Conservation (phyloP, 2,329 filamentous ascomycete species). For the Septoria linicola region DNA sequence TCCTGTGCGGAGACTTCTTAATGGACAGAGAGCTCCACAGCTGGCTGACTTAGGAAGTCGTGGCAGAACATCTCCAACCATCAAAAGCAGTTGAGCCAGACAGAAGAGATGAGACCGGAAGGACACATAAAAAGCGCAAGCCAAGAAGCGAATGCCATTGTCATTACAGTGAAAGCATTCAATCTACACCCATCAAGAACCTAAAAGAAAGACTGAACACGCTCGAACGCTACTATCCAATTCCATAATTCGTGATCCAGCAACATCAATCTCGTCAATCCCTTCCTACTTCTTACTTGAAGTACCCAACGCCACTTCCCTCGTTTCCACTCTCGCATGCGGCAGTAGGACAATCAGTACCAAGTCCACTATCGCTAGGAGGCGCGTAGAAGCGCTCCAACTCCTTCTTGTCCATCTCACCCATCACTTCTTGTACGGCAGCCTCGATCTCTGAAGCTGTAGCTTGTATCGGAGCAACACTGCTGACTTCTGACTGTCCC, state of each 20-base stretch:
- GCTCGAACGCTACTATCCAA: constrained; percentile 1
- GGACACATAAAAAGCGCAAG: too few species aligned
- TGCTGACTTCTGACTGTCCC: constrained; percentile 28
- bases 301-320: constrained; percentile 4
- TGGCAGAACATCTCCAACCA: too few species aligned
- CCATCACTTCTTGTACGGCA: constrained; percentile 23
- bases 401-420: constrained; percentile 25
- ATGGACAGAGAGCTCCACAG: too few species aligned
- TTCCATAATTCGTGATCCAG: background rate
- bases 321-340: constrained; percentile 11
- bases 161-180: background rate
- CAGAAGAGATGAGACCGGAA: too few species aligned
- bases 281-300: background rate
- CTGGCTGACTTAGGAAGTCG: too few species aligned
- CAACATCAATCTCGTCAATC: background rate
- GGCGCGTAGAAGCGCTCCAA: constrained; percentile 33
- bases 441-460: constrained; percentile 20
- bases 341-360: constrained; percentile 40
- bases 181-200: background rate
- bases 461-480: constrained; percentile 20
- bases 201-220: background rate
- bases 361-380: constrained; percentile 43
- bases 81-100: too few species aligned
- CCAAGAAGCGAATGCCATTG: too few species aligned
- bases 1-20: too few species aligned